Conservation (phyloP, 257 asterid genomes). For the Misopates orontium region DNA sequence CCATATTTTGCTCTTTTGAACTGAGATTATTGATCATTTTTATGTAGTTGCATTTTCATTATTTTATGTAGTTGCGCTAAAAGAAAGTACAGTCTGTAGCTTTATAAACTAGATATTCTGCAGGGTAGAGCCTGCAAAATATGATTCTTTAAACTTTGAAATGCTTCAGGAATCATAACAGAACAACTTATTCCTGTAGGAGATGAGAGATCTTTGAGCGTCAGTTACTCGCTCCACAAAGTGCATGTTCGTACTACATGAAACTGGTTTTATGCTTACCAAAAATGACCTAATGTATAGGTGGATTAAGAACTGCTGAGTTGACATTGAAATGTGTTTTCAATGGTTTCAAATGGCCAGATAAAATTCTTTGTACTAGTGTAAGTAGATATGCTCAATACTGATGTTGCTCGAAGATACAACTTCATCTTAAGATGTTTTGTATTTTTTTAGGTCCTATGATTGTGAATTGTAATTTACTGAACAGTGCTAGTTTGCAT, state of each 20-base stretch:
- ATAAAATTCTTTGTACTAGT: slow-evolving; percentile 8
- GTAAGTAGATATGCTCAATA: background rate
- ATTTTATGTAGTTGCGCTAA: background rate
- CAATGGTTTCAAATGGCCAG: background rate
- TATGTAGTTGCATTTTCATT: too few species aligned
- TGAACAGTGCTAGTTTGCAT: slow-evolving; percentile 6
- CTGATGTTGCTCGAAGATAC: background rate
- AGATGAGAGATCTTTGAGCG: background rate
- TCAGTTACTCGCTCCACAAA: slow-evolving; percentile 5
- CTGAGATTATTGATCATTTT: too few species aligned
- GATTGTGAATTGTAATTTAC: background rate
- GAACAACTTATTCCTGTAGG: background rate
- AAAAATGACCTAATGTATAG: slow-evolving; percentile 1
- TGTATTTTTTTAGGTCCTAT: background rate
- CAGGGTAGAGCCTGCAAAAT: background rate
- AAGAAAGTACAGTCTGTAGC: background rate
- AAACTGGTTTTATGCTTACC: background rate
- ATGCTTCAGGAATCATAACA: slow-evolving; percentile 9
- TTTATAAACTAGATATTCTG: background rate
- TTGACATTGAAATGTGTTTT: slow-evolving; percentile 1
- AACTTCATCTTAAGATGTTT: slow-evolving; percentile 10
- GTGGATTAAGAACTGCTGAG: background rate
- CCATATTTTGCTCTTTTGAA: background rate
- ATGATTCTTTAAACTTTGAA: slow-evolving; percentile 5
- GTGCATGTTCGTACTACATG: slow-evolving; percentile 1